Evolutionary conservation across 306 rosid species (phyloP), one percentile per base, ranked within the genome.

Genomic region (Trifolium dubium): DNA sequence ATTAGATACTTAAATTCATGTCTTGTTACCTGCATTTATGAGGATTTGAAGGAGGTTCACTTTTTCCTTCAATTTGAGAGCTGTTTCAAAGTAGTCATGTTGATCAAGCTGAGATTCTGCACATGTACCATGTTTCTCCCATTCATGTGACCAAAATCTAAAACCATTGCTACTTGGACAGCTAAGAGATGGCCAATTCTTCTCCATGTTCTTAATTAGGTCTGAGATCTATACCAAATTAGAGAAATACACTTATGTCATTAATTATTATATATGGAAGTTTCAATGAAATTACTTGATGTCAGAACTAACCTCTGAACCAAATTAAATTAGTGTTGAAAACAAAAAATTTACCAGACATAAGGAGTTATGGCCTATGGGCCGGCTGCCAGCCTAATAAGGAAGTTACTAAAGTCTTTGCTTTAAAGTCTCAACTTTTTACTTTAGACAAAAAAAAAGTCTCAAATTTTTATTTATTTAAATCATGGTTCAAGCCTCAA

Each of bases 121-220:
- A n/a, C 97, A 93, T 3, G 98, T 93, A 0, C 97, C 98, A 23
- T 91, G 96, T 64, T 93, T 93, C 43, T 89, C 84, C 98, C 98
- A 93, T 72, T 90, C 97, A 3, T 91, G 96, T n/a, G 96, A 78
- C 97, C 97, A 93, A 51, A 90, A 93, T 72, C 89, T 85, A 14
- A 78, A 4, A 2, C 90, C 92, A 18, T 89, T 86, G 86, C 98
- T 87, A 49, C 98, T 91, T 11, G 96, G 97, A 83, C 98, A 91
- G 74, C 92, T 89, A 14, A 93, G 76, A 1, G 98, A 85, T 44
- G 98, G 96, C 98, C 98, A 93, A 1, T 70, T 15, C 79, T 82
- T 78, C 61, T 82, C 80, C 83, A 91, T 73, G 64, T 41, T 85
- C 47, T 70, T 59, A 44, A 85, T 59, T 2, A 93, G 41, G 4